A percentile compares a stretch with the other conserved stretches of the same genome.
Conservation (phyloP, 2,329 filamentous ascomycete species). For the Balansia obtecta region DNA sequence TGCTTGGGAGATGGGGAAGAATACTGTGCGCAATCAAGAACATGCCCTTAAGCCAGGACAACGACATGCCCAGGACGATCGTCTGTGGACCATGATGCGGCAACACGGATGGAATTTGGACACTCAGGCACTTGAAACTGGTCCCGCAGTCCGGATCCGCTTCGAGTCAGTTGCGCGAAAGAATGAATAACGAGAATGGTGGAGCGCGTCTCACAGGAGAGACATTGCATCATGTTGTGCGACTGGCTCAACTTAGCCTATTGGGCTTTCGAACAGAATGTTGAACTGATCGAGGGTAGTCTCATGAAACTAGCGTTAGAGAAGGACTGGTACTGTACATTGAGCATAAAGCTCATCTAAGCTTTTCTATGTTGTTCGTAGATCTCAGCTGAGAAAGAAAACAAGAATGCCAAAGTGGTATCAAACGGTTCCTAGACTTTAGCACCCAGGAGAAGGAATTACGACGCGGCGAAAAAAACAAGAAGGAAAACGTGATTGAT, state of each 20-base stretch:
- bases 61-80: slow-evolving; percentile 6
- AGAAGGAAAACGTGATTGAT: no score
- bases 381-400: not conserved
- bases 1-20: slow-evolving; percentile 19
- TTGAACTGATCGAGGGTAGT: not conserved
- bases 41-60: slow-evolving; percentile 7
- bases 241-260: no score
- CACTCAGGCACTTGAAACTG: slow-evolving; percentile 24
- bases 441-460: not conserved
- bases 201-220: no score
- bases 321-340: slow-evolving; percentile 1
- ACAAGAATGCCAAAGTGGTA: slow-evolving; percentile 12
- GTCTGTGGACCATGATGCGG: slow-evolving; percentile 17
- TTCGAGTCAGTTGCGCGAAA: slow-evolving; percentile 14
- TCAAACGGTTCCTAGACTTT: slow-evolving; percentile 12
- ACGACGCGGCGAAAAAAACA: not conserved
- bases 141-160: slow-evolving; percentile 20
- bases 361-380: not conserved
- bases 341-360: not conserved
- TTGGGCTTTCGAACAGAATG: no score
- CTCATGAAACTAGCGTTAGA: not conserved
- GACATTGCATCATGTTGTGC: no score
- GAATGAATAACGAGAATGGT: slow-evolving; percentile 9
- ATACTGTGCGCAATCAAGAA: slow-evolving; percentile 9
- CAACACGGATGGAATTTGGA: slow-evolving; percentile 23